Evolutionary conservation across 2,329 filamentous ascomycete species (phyloP), one percentile per base, ranked within the genome.

Genomic region (Septoria linicola): DNA sequence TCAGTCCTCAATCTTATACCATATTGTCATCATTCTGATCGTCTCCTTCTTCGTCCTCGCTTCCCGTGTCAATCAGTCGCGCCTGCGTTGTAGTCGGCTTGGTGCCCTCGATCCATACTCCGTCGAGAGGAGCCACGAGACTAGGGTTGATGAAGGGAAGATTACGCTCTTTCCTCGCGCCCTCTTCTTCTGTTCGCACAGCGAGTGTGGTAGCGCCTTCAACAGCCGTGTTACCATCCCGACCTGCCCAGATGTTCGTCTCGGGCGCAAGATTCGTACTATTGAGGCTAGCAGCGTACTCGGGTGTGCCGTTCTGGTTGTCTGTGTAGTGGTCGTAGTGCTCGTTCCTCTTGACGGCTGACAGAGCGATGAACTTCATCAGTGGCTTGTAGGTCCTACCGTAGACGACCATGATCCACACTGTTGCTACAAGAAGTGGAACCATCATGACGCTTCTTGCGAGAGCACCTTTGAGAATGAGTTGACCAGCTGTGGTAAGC

Each of bases 331-430:
- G 74, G n/a, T 77, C 69, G 41, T 70, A 74, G 16, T 49, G 52
- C 51, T 82, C 77, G 2, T 81, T 78, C 20, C 82, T 77, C 59
- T 85, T 81, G 53, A 99, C 89, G 63, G 89, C 95, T 57, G 89
- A 81, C 37, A 99, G 75, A 21, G 95, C 90, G 67, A 99, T 97
- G 67, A 93, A 96, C 61, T 84, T 86, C 70, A 91, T 96, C 53
- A 99, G 73, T 0, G 93, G 92, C 63, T 89, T 87, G 63, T 93
- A 99, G 1, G 87, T 87, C 37, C 80, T 79, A 36, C 81, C 79
- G 67, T 89, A 97, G 59, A 89, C 87, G 69, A 88, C 88, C 58
- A 82, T 87, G 66, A 95, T 96, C 91, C 92, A 97, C 13, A 95
- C 74, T 0, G 92, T 96, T 25, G 83, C 82, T 8, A 85, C 74